Conservation (phyloP, 108 stramenopile genomes). For the Cyclostephanos tholiformis region DNA sequence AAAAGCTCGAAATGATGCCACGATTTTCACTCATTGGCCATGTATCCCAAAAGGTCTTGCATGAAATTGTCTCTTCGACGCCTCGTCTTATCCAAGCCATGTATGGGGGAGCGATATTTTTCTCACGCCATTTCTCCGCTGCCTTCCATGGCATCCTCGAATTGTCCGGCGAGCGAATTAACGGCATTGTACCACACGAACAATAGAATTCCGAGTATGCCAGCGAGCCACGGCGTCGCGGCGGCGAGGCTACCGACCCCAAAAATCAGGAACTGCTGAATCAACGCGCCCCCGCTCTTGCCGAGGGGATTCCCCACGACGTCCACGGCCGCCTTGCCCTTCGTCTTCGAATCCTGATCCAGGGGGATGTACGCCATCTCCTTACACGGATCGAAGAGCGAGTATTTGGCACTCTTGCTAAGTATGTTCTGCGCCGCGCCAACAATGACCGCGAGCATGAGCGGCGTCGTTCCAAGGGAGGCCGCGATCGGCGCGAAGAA, state of each 20-base stretch:
- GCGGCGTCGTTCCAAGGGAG: conserved; percentile 87
- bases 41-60: too few relatives aligned
- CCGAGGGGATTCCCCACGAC: conserved; percentile 97
- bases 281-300: conserved; percentile 95
- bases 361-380: conserved; percentile 99
- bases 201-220: conserved; percentile 70
- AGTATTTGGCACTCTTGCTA: conserved; percentile 94
- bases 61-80: too few relatives aligned
- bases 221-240: conserved; percentile 87
- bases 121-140: conserved; percentile 22
- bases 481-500: conserved; percentile 57
- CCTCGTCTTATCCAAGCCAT: too few relatives aligned
- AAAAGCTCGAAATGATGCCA: too few relatives aligned
- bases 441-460: conserved; percentile 94
- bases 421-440: conserved; percentile 97
- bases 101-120: too few relatives aligned
- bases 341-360: conserved; percentile 96
- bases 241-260: conserved; percentile 88
- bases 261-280: conserved; percentile 93
- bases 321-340: conserved; percentile 99
- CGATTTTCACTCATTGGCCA: too few relatives aligned
- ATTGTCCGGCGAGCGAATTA: conserved; percentile 76
- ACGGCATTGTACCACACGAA: conserved; percentile 82
- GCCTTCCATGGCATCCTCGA: conserved; percentile 78
- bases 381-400: conserved; percentile 97